Conservation (phyloP, 2,329 filamentous ascomycete species). For the Cadophora sp. region DNA sequence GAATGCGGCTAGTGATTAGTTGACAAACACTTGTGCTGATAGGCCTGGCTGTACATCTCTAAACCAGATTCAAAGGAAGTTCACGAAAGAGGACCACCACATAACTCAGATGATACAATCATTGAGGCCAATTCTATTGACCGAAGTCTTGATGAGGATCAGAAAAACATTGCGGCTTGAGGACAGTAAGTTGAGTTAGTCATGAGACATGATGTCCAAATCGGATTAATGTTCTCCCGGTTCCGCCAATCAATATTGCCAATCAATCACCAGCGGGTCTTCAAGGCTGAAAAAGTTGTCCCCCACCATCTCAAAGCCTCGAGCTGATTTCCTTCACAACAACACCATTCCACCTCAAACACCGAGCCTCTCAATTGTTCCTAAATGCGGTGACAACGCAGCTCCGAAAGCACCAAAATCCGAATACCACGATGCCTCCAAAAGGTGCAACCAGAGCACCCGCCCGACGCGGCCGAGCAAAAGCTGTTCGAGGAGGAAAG, state of each 20-base stretch:
- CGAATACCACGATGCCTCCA: constrained; percentile 37
- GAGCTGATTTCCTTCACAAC: neutral
- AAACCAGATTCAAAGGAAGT: too few species aligned
- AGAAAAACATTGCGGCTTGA: too few species aligned
- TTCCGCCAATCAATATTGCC: neutral
- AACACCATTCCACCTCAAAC: neutral
- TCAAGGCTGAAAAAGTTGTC: constrained; percentile 26
- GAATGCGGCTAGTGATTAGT: too few species aligned
- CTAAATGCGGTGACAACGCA: constrained; percentile 27
- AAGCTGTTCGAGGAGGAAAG: constrained; percentile 29
- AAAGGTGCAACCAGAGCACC: constrained; percentile 33
- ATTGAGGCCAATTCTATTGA: too few species aligned
- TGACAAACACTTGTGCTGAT: too few species aligned
- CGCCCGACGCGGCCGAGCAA: constrained; percentile 35
- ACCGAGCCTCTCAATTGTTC: too few species aligned
- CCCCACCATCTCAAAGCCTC: constrained; percentile 19
- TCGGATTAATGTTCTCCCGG: too few species aligned
- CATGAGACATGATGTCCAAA: neutral
- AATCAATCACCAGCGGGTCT: neutral
- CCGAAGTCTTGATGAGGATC: too few species aligned
- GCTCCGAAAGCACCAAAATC: neutral
- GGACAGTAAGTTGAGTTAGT: neutral
- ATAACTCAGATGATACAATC: too few species aligned
- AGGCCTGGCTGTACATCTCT: too few species aligned
- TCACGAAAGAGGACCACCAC: too few species aligned